Percentiles rank a stretch among this genome's conserved stretches.
These are phyloP conservation scores for Chlamydomonas reinhardtii DNA, from an alignment of 163 green algal genomes.

Conservation along the genomic window DNA sequence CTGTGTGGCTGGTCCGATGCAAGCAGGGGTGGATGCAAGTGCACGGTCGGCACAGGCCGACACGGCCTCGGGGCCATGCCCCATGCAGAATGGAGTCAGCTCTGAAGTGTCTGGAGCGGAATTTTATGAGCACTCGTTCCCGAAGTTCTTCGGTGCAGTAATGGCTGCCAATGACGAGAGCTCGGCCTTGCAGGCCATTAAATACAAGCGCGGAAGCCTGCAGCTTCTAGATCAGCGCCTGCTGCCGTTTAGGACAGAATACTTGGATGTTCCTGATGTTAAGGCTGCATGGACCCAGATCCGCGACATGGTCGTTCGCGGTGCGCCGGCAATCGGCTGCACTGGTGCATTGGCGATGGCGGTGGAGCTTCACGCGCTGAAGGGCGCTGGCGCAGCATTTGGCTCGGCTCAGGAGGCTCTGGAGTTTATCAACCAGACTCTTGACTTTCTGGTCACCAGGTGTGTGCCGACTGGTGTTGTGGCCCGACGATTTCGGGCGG, in stretches of 20 bases:
- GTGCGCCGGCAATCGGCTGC: conserved; percentile 96
- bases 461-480: conserved; percentile 36
- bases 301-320: conserved; percentile 95
- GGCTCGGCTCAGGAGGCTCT: conserved; percentile 59
- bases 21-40: no score
- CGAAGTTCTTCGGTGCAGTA: background rate
- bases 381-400: conserved; percentile 41
- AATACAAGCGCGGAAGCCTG: conserved; percentile 81
- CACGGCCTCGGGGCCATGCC: no score
- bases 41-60: no score
- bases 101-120: no score
- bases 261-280: conserved; percentile 70
- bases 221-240: conserved; percentile 94
- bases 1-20: no score
- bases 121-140: background rate
- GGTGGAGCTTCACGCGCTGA: conserved; percentile 73
- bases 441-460: conserved; percentile 93
- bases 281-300: conserved; percentile 56
- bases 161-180: background rate
- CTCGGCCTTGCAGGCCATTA: conserved; percentile 81
- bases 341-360: conserved; percentile 87
- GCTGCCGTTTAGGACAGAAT: conserved; percentile 85
- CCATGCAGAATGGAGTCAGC: no score
- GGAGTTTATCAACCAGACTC: conserved; percentile 73
- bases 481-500: no score